A percentile compares a stretch with the other conserved stretches of the same genome.
Evolutionary conservation across 1,284 basidiomycete genomes (phyloP).

Genomic region (Ceratobasidium sp.): DNA sequence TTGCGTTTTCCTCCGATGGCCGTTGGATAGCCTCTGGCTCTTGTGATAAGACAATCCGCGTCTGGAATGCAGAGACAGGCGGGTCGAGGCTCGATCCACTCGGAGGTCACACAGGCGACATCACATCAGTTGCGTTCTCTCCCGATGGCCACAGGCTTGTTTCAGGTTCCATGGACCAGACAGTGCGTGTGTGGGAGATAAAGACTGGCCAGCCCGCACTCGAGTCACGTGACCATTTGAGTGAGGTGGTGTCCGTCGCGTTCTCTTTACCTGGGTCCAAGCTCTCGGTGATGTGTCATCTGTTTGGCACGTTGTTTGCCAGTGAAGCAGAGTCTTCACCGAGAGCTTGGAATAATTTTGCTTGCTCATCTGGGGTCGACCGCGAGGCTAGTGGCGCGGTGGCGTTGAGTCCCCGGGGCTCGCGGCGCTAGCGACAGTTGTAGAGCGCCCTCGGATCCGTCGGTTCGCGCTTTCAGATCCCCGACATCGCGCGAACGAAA

Average conservation of each 20-base stretch:
- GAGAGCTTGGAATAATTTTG: too few relatives aligned
- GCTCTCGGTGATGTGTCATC: too few relatives aligned
- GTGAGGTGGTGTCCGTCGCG: background rate
- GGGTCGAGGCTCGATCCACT: background rate
- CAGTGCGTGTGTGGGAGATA: background rate
- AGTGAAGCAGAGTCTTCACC: too few relatives aligned
- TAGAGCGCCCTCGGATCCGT: too few relatives aligned
- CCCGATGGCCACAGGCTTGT: conserved; percentile 20
- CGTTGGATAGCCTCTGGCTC: conserved; percentile 8
- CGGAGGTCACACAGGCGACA: conserved; percentile 15
- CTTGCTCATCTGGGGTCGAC: too few relatives aligned
- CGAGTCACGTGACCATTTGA: background rate
- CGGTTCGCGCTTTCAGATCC: too few relatives aligned
- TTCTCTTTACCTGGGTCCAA: background rate
- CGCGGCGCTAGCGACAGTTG: too few relatives aligned
- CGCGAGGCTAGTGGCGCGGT: too few relatives aligned
- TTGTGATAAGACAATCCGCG: background rate
- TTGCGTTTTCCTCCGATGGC: background rate
- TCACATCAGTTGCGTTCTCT: conserved; percentile 24
- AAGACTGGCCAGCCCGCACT: too few relatives aligned
- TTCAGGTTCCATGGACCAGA: conserved; percentile 27
- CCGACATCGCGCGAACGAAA: too few relatives aligned
- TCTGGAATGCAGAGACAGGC: background rate
- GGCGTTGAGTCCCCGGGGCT: too few relatives aligned
- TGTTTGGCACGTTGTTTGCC: too few relatives aligned